Evolutionary conservation across 106 monocot species (phyloP).

Genomic region (Dendrobium nobile): DNA sequence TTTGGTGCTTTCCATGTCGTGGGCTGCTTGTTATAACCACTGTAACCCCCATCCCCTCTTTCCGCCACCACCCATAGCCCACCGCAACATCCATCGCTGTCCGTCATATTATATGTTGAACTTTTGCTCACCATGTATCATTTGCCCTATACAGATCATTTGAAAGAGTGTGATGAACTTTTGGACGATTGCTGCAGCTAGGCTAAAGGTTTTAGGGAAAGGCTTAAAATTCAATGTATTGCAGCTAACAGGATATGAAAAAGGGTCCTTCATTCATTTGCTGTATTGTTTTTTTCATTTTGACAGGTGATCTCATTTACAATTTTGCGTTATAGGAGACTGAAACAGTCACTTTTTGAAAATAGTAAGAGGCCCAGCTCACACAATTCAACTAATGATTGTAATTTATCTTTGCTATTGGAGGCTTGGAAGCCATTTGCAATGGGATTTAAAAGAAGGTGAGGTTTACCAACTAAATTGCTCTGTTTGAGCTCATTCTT

Average conservation of each 20-base stretch:
- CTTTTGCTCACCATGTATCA: too few species aligned
- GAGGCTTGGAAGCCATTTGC: conserved; percentile 87
- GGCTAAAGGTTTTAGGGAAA: neutral
- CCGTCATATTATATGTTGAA: too few species aligned
- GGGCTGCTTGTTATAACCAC: too few species aligned
- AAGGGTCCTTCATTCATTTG: neutral
- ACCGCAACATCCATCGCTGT: too few species aligned
- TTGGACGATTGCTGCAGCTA: neutral
- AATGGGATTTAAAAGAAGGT: conserved; percentile 95
- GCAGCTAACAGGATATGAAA: neutral
- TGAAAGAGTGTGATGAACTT: neutral
- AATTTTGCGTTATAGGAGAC: conserved; percentile 63
- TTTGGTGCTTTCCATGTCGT: too few species aligned
- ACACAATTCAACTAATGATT: conserved; percentile 15
- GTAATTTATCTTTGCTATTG: conserved; percentile 52
- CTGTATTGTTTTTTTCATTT: conserved; percentile 8
- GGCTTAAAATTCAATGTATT: neutral
- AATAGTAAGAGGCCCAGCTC: conserved; percentile 14
- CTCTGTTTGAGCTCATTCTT: neutral
- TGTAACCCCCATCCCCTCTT: too few species aligned
- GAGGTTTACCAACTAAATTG: conserved; percentile 5
- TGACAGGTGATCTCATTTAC: conserved; percentile 66
- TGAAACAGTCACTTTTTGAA: conserved; percentile 32
- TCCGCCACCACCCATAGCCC: too few species aligned
- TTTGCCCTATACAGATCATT: too few species aligned